Base-by-base conservation (phyloP, 148 eudicot genomes). In the Vaccinium darrowii region DNA sequence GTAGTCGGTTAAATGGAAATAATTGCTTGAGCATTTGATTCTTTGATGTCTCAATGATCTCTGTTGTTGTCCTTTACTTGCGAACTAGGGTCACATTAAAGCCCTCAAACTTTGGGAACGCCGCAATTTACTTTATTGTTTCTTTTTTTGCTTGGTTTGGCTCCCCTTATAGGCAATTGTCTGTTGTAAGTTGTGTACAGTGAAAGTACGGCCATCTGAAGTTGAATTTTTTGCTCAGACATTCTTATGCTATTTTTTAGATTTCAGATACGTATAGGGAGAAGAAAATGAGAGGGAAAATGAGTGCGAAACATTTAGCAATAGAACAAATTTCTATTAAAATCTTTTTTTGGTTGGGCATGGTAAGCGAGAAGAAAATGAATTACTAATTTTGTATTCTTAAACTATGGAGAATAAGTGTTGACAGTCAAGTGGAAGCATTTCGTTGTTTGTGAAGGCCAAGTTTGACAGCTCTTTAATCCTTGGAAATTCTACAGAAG, bases 1-100 rank as follows among this genome's bases (percentile, higher is more conserved):
- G 14, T 83, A 83, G 62, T 58, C 8, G 3, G 73, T 43, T n/a
- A n/a, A 83, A 23, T 58, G 81, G 23, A 58, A 57, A 33, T 58
- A 3, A 33, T 3, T 56, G 15, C 50, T 80, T 16, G 6, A 30
- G 19, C 82, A 36, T 33, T 57, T 58, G 51, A 33, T 33, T 52
- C 63, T 78, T 78, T 54, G 23, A 23, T 51, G 81, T 25, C 62
- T 47, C 58, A 53, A 30, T 15, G 47, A 16, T 50, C 0, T 23
- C 15, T 78, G 58, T 7, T 50, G 69, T 63, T 51, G 73, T 12
- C 4, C 16, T 27, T 69, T 27, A 30, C 74, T 69, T 7, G 0
- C 39, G 27, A 30, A 69, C 74, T 69, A 69, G 74, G 74, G 74
- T 14, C 13, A 27, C 74, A 16, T 13, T 69, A 4, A 69, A 13